These are phyloP conservation scores for Prunus mume DNA, from an alignment of 306 rosid species.

Conservation along the genomic window DNA sequence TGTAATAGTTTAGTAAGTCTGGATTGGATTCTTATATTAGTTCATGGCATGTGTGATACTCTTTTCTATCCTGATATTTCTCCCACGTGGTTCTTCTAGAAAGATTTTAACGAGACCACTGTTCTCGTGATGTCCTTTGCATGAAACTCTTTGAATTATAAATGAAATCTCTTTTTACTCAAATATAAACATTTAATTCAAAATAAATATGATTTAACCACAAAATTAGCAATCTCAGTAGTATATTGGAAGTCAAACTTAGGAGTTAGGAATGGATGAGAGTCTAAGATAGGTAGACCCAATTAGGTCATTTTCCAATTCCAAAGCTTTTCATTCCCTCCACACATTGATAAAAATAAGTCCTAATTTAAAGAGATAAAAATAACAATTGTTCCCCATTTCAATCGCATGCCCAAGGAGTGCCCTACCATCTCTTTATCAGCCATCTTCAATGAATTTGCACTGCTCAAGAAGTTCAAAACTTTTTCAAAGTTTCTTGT, in stretches of 20 bases:
- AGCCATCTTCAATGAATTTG: conserved; percentile 19
- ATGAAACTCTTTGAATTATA: too few species aligned
- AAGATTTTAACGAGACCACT: too few species aligned
- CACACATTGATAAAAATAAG: conserved; percentile 5
- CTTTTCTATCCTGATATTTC: too few species aligned
- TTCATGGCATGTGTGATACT: too few species aligned
- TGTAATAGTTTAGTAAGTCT: too few species aligned
- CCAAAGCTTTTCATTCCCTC: conserved; percentile 16
- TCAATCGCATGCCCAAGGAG: conserved; percentile 24
- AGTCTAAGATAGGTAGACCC: conserved; percentile 22
- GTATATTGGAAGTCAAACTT: conserved; percentile 12
- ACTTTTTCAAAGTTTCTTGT: conserved; percentile 11
- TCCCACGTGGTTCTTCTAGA: too few species aligned
- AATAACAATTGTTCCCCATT: conserved; percentile 21
- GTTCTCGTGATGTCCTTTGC: too few species aligned
- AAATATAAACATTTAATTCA: background rate
- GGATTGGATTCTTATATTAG: too few species aligned
- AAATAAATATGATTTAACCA: background rate
- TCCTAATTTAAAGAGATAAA: background rate
- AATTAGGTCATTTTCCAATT: conserved; percentile 14
- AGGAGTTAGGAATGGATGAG: conserved; percentile 16
- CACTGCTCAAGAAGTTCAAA: conserved; percentile 55
- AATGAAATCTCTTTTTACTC: too few species aligned
- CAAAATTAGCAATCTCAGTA: background rate
- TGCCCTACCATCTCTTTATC: conserved; percentile 22